Evolutionary conservation across 148 eudicot species (phyloP), one percentile per base, ranked within the genome.

Genomic region (Rheum nobile): DNA sequence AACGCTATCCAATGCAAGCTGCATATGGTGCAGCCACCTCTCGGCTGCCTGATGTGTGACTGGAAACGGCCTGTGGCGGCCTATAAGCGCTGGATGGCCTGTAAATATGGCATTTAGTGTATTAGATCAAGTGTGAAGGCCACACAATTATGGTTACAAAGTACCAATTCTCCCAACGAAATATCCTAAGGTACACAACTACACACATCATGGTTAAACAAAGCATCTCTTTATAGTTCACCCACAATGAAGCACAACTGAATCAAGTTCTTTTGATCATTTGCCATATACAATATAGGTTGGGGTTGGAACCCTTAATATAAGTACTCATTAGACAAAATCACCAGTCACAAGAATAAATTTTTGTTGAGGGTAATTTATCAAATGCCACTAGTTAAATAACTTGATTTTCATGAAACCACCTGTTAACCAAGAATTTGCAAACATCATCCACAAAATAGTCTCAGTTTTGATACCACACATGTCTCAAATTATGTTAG

Each of bases 11-110:
- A 91, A 65, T 72, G 97, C 87, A 79, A 86, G 87, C 72, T 89
- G 88, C 97, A 93, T 93, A 79, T 93, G 98, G 55, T 87, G 83
- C 65, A 93, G 79, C 98, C 98, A 93, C 85, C 98, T 85, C 87
- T 91, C 94, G 22, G 97, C 98, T 11, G 97, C 97, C 77, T 79
- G 82, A 71, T 81, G 97, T 61, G 98, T 89, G 48, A 93, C 95
- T 3, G 98, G 84, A 79, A 93, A 93, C 17, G 98, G 92, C 76
- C 84, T 87, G 82, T 93, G 97, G n/a, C 97, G 96, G 38, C 83
- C 92, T 68, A 93, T 93, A 55, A 93, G 75, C 50, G 98, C 98
- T 34, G 97, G 96, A 78, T 91, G 97, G 72, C 98, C 98, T 93
- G 86, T 68, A 26, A 11, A 59, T 26, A 28, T 10, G 67, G 34